Conservation (phyloP, 805 yeast genomes). For the Candida nitratophila region DNA sequence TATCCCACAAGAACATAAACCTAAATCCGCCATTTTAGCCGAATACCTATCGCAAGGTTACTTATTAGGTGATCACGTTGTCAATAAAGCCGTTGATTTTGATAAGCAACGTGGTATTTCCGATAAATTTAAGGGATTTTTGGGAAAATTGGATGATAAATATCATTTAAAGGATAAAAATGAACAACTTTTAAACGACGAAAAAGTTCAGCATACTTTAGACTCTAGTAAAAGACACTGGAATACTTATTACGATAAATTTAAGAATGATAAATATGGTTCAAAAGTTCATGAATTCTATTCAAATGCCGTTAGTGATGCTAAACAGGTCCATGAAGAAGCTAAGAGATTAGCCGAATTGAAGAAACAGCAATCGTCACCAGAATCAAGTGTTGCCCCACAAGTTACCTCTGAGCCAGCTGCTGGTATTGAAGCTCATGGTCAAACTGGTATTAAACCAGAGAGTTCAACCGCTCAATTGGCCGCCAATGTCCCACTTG, state of each 20-base stretch:
- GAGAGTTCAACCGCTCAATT: slow-evolving; percentile 13
- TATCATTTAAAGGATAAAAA: slow-evolving; percentile 55
- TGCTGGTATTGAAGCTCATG: slow-evolving; percentile 1
- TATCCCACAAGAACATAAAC: slow-evolving; percentile 69
- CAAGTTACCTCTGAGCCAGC: background rate
- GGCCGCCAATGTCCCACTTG: slow-evolving; percentile 19
- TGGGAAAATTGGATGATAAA: slow-evolving; percentile 48
- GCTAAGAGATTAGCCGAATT: slow-evolving; percentile 64
- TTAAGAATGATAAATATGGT: slow-evolving; percentile 44
- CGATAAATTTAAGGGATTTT: slow-evolving; percentile 47
- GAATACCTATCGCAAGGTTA: slow-evolving; percentile 74
- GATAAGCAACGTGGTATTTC: slow-evolving; percentile 62
- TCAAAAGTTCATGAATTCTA: slow-evolving; percentile 56
- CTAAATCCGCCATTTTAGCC: slow-evolving; percentile 67
- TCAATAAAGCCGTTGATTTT: slow-evolving; percentile 52
- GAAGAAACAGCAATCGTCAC: slow-evolving; percentile 28
- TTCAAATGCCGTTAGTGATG: slow-evolving; percentile 46
- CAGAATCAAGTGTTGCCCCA: too few relatives aligned
- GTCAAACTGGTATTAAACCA: slow-evolving; percentile 13
- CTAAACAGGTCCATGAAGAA: slow-evolving; percentile 60
- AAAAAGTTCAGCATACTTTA: slow-evolving; percentile 30
- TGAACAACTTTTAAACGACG: slow-evolving; percentile 10
- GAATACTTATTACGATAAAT: slow-evolving; percentile 39
- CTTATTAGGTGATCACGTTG: slow-evolving; percentile 51
- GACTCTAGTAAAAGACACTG: slow-evolving; percentile 18